A percentile compares a stretch with the other conserved stretches of the same genome.
phyloP scores from a whole-genome alignment of 257 asterid species.

The Scutellaria baicalensis region DNA sequence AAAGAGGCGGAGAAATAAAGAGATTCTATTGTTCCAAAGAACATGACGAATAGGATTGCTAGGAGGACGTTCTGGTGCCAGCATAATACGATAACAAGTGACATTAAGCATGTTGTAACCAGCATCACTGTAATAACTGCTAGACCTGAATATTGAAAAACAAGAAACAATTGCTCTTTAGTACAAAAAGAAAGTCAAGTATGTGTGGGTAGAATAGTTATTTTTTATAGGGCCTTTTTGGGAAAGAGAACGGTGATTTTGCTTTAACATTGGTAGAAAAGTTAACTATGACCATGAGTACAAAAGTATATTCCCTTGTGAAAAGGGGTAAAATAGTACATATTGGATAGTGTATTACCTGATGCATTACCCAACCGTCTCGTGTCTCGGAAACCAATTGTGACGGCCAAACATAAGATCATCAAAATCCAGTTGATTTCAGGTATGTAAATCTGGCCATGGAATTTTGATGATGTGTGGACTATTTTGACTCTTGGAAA shows the following conservation, averaged over 20 bases:
- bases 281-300: too few relatives aligned
- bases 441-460: conserved; percentile 86
- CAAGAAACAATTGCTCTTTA: neutral
- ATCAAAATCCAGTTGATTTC: conserved; percentile 81
- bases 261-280: too few relatives aligned
- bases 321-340: neutral
- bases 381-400: conserved; percentile 78
- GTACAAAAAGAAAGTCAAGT: too few relatives aligned
- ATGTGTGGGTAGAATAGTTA: too few relatives aligned
- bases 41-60: conserved; percentile 47
- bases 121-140: conserved; percentile 91
- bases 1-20: conserved; percentile 70
- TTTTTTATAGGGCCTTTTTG: too few relatives aligned
- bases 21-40: conserved; percentile 72
- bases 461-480: conserved; percentile 74
- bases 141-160: conserved; percentile 38
- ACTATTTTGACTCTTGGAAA: conserved; percentile 76
- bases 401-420: conserved; percentile 76
- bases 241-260: too few relatives aligned
- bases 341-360: conserved; percentile 32
- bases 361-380: conserved; percentile 68
- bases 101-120: conserved; percentile 89
- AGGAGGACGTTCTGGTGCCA: conserved; percentile 56
- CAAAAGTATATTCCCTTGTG: too few relatives aligned
- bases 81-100: conserved; percentile 80